Evolutionary conservation across 768 basidiomycete species (phyloP).

Genomic region (Amanita polypyramis): DNA sequence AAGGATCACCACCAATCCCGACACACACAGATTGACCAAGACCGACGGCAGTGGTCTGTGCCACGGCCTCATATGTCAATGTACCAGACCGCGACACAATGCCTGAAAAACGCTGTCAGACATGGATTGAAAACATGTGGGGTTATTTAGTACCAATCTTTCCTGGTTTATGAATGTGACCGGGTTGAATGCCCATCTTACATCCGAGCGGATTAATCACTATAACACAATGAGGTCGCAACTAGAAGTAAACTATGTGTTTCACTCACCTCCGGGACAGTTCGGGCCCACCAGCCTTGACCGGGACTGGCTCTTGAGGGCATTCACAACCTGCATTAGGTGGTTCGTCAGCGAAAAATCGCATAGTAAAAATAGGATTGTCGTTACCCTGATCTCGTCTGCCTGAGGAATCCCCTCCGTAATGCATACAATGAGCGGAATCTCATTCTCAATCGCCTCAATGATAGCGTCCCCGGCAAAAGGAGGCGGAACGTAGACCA

Average conservation of each 20-base stretch:
- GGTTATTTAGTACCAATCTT: constrained; percentile 62
- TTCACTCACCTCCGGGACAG: constrained; percentile 65
- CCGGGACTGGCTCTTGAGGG: constrained; percentile 86
- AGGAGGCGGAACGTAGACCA: constrained; percentile 98
- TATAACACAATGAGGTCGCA: constrained; percentile 9
- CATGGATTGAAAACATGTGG: neutral
- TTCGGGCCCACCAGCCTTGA: constrained; percentile 97
- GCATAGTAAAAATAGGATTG: neutral
- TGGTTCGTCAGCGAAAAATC: neutral
- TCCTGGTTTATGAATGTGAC: constrained; percentile 94
- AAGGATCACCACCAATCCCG: constrained; percentile 96
- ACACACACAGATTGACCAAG: constrained; percentile 95
- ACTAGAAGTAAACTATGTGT: neutral
- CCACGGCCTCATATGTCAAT: constrained; percentile 97
- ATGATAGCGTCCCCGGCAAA: constrained; percentile 94
- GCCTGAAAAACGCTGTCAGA: constrained; percentile 35
- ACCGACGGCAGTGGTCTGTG: constrained; percentile 91
- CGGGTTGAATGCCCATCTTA: constrained; percentile 99
- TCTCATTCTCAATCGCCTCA: constrained; percentile 97
- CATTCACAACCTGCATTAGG: constrained; percentile 71
- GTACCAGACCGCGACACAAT: constrained; percentile 95
- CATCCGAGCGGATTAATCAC: constrained; percentile 96
- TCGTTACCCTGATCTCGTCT: constrained; percentile 81
- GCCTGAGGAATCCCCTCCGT: constrained; percentile 98
- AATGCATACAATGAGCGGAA: constrained; percentile 94